Conservation (phyloP, 805 yeast species). For the Metschnikowia corniflorae region DNA sequence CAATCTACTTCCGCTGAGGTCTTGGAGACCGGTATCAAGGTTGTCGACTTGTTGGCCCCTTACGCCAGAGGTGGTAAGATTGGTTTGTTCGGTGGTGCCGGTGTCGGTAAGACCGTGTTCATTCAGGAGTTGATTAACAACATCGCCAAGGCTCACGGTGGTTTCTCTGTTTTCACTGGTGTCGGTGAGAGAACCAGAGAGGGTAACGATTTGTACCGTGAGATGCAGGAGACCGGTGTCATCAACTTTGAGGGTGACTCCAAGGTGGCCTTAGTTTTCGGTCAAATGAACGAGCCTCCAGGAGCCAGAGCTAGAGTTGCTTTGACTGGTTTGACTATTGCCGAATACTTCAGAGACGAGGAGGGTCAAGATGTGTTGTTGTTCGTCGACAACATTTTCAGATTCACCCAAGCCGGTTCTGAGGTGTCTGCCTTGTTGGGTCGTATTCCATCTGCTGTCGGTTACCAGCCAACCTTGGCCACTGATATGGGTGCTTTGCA, state of each 20-base stretch:
- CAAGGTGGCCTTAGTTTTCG: slow-evolving; percentile 98
- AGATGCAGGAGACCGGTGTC: slow-evolving; percentile 99
- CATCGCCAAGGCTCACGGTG: slow-evolving; percentile 99
- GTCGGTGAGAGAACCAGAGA: slow-evolving; percentile 99
- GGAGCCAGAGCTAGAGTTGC: slow-evolving; percentile 99
- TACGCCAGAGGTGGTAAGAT: slow-evolving; percentile 99
- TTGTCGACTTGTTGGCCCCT: slow-evolving; percentile 98
- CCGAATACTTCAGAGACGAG: slow-evolving; percentile 99
- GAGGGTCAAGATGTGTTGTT: slow-evolving; percentile 99
- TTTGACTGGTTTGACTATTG: slow-evolving; percentile 98
- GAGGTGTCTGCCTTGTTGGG: slow-evolving; percentile 99
- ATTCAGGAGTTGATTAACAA: slow-evolving; percentile 99
- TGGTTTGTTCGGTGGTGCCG: slow-evolving; percentile 99
- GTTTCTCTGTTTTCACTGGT: slow-evolving; percentile 99
- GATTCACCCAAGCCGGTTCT: slow-evolving; percentile 99
- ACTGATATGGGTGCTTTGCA: slow-evolving; percentile 99
- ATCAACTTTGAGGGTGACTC: slow-evolving; percentile 99
- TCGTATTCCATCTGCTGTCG: slow-evolving; percentile 99
- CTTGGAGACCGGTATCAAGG: slow-evolving; percentile 99
- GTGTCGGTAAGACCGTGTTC: slow-evolving; percentile 99
- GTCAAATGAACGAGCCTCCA: slow-evolving; percentile 99
- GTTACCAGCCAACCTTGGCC: slow-evolving; percentile 99
- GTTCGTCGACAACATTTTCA: slow-evolving; percentile 99
- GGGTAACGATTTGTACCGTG: slow-evolving; percentile 99
- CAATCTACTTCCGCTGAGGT: slow-evolving; percentile 98